Percentiles rank a stretch among this genome's conserved stretches.
phyloP scores from a whole-genome alignment of 2,329 filamentous ascomycete species.

The Colletotrichum filicis region DNA sequence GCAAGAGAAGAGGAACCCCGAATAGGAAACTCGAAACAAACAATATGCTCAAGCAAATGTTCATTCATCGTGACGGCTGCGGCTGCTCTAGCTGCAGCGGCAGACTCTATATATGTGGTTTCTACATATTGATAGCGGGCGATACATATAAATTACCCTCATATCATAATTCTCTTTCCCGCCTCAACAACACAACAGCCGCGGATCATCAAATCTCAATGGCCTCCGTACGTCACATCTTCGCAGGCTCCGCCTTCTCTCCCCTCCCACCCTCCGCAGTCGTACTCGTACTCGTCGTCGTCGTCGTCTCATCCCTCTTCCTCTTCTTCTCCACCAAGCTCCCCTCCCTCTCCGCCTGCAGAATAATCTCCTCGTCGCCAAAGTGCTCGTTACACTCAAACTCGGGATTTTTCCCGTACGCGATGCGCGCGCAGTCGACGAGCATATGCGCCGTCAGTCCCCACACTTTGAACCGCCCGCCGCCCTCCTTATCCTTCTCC shows the following conservation, averaged over 20 bases:
- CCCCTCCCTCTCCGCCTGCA: constrained; percentile 56
- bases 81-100: constrained; percentile 14
- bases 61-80: constrained; percentile 25
- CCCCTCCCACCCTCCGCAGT: constrained; percentile 38
- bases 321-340: constrained; percentile 57
- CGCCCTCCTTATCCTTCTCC: constrained; percentile 54
- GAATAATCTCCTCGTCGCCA: constrained; percentile 65
- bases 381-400: constrained; percentile 75
- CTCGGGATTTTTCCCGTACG: constrained; percentile 84
- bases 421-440: constrained; percentile 87
- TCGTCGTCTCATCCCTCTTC: constrained; percentile 32
- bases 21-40: too few relatives aligned
- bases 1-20: too few relatives aligned
- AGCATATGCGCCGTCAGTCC: constrained; percentile 94
- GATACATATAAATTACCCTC: constrained; percentile 2
- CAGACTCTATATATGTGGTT: constrained; percentile 14
- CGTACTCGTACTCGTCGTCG: constrained; percentile 39
- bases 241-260: constrained; percentile 35
- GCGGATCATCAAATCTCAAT: too few relatives aligned
- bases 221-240: constrained; percentile 15
- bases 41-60: neutral
- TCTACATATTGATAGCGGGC: constrained; percentile 5
- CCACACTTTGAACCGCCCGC: constrained; percentile 83
- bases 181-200: too few relatives aligned
- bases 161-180: too few relatives aligned